Evolutionary conservation across 345 rosid species (phyloP), one percentile per base, ranked within the genome.

Genomic region (Odontarrhena argentea): DNA sequence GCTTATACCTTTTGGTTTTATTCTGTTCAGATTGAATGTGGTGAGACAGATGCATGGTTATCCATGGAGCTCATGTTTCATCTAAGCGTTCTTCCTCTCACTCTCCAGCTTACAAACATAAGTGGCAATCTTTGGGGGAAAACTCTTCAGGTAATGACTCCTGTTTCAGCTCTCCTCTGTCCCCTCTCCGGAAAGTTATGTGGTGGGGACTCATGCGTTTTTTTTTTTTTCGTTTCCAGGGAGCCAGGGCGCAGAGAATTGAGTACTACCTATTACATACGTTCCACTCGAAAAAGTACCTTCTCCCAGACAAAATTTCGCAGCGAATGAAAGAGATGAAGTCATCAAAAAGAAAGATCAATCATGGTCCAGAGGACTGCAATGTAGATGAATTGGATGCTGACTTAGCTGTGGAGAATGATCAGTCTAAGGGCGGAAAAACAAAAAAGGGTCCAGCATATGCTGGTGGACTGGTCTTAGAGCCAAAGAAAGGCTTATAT

Each of bases 31-130:
- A 85, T 91, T 72, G 97, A 94, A 73, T 88, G 71, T 61, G 99
- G 97, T 7, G 97, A 94, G 78, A 88, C 96, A 49, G 99, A 94
- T 85, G 96, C 97, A 53, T 94, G 97, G 97, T 77, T 94, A 65
- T 87, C 99, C 26, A 80, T 94, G 99, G 99, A 94, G 82, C 93
- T 94, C 67, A 88, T 91, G 99, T 88, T 94, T 83, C 95, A 88
- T 84, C 64, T 94, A 71, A 91, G 96, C 60, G 79, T 85, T 80
- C 97, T 94, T 79, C 99, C 99, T 46, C 99, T 94, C 67, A 94
- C 99, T 9, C 97, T 96, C 43, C 96, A 94, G 81, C 85, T 94
- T 64, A 91, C 99, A 40, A 91, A 91, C 75, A 94, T 94, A 72
- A 91, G 99, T 71, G 97, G 99, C 61, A 94, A 94, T 77, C 96